Conservation (phyloP, 169 alveolate genomes). For the Plasmodium malariae region DNA sequence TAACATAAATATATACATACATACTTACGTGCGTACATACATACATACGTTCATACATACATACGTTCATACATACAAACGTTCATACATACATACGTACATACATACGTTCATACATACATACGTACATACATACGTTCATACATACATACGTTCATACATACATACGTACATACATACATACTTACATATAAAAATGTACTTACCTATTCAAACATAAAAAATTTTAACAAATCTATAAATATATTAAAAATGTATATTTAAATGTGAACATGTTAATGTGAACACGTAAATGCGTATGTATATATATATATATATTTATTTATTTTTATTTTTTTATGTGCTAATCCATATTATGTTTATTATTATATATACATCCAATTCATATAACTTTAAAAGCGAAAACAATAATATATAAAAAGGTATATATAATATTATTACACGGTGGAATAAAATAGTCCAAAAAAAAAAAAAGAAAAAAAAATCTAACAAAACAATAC, state of each 20-base stretch:
- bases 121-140: not conserved
- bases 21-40: not conserved
- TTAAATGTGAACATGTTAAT: no score
- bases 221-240: not conserved
- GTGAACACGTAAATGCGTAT: no score
- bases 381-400: slow-evolving; percentile 5
- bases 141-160: not conserved
- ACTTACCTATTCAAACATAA: not conserved
- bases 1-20: not conserved
- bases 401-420: not conserved
- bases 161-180: not conserved
- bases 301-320: no score
- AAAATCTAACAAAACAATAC: not conserved
- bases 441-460: no score
- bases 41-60: no score
- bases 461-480: no score
- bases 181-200: not conserved
- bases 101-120: not conserved
- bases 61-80: no score
- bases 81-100: not conserved
- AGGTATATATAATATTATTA: not conserved
- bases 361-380: not conserved
- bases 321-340: no score
- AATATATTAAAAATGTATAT: not conserved
- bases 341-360: not conserved